phyloP scores from a whole-genome alignment of 164 flowering plant species.

The Chimonanthus salicifolius region DNA sequence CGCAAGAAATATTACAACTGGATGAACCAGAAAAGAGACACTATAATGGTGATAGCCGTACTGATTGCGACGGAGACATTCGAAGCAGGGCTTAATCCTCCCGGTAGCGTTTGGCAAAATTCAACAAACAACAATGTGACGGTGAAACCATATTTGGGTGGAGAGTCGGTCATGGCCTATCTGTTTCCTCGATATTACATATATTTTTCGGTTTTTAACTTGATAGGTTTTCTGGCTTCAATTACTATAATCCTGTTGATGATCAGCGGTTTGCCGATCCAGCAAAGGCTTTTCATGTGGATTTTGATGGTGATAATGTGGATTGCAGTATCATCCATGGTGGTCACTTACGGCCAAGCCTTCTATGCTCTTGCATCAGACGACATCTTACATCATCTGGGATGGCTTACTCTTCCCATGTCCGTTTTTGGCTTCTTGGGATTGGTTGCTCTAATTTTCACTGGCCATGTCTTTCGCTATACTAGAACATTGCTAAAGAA shows the following conservation, averaged over 20 bases:
- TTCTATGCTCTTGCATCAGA: background rate
- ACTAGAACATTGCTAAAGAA: background rate
- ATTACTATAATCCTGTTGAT: background rate
- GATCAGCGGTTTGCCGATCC: background rate
- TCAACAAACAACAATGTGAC: background rate
- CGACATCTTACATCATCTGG: background rate
- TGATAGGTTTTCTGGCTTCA: background rate
- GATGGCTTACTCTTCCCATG: background rate
- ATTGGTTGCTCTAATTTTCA: background rate
- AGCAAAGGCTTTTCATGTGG: background rate
- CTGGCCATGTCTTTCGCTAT: background rate
- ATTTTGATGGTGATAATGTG: background rate
- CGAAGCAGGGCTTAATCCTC: slow-evolving; percentile 3
- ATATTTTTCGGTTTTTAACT: background rate
- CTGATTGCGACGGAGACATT: slow-evolving; percentile 2
- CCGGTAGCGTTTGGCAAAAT: slow-evolving; percentile 6
- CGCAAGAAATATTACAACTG: background rate
- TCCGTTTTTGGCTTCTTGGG: background rate
- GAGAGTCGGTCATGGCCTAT: background rate
- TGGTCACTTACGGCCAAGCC: background rate
- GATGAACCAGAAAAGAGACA: background rate
- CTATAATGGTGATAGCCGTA: background rate
- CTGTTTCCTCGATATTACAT: background rate
- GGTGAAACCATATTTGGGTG: background rate
- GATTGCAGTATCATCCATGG: slow-evolving; percentile 2